Base-by-base conservation (phyloP, 2,329 filamentous ascomycete genomes). In the Phoma herbarum region DNA sequence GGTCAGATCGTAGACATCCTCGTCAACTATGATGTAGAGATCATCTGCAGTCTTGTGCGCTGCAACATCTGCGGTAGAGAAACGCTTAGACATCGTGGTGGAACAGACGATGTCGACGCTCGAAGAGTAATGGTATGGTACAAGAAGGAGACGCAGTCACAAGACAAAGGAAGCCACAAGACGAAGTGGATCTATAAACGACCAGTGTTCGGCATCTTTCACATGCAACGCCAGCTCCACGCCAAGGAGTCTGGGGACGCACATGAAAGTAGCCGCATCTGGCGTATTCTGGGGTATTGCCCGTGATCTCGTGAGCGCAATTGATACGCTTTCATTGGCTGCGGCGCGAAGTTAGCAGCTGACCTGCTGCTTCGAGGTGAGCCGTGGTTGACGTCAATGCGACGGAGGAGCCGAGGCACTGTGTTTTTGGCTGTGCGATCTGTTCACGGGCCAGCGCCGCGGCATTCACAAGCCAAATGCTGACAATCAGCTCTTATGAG, bases 1-100 rank as follows among this genome's bases (percentile, higher is more conserved):
- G 69, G 93, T 96, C 71, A 98, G 77, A 75, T 99, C 94, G 79
- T 97, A 98, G 67, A 98, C 94, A 79, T 98, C 94, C 71, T 93
- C 90, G 68, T 98, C 94, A 67, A 98, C 88, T 65, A 96, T 87
- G 73, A 98, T 91, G 87, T 89, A 98, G 61, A 97, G 84, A 75
- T 89, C 89, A 74, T 92, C 88, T 44, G 89, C 79, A 82, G 94
- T 97, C 84, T 92, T 97, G 80, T 98, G 93, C 80, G 90, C 88
- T 75, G 93, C 89, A 63, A 99, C 94, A 77, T 97, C 93, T 82
- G 86, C 86, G 66, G 88, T 84, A 53, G 89, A 90, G 78, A 97
- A 97, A 28, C 86, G 90, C 81, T 95, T 91, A 49, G 93, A 90
- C 95, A 99, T 99, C 71, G 52, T 62, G 53, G 11, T 23, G 41